Percentiles rank a stretch among this genome's conserved stretches.
Evolutionary conservation across 305 asterid species (phyloP).

Genomic region (Solanum hybrid): DNA sequence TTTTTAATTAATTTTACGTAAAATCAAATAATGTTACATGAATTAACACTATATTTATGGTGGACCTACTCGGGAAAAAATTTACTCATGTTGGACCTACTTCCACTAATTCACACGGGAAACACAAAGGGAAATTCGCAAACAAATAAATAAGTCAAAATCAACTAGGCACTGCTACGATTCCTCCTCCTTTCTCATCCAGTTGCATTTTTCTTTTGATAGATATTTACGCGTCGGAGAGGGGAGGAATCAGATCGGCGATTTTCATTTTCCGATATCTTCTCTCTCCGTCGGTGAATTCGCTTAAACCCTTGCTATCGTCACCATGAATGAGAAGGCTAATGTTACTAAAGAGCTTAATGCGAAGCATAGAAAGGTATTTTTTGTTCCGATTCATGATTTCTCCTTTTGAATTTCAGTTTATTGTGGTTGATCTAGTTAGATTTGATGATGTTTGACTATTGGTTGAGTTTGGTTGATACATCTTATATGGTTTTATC

Average conservation of each 20-base stretch:
- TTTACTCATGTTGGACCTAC: background rate
- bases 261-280: slow-evolving; percentile 14
- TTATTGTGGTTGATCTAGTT: background rate
- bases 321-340: slow-evolving; percentile 91
- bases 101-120: background rate
- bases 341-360: slow-evolving; percentile 95
- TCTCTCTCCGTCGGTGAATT: slow-evolving; percentile 12
- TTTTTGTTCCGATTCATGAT: background rate
- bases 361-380: slow-evolving; percentile 88
- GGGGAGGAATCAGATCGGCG: slow-evolving; percentile 23
- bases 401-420: background rate
- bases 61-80: background rate
- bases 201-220: slow-evolving; percentile 15
- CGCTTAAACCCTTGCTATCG: background rate
- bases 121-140: background rate
- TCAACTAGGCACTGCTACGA: background rate
- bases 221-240: slow-evolving; percentile 35
- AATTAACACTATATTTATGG: background rate
- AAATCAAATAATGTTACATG: no score
- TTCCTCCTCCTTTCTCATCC: slow-evolving; percentile 3
- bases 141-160: background rate
- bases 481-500: background rate
- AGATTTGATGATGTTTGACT: background rate
- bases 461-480: background rate
- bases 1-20: background rate